Evolutionary conservation across 805 yeast species (phyloP), one percentile per base, ranked within the genome.

Genomic region (Brettanomyces custersianus): DNA sequence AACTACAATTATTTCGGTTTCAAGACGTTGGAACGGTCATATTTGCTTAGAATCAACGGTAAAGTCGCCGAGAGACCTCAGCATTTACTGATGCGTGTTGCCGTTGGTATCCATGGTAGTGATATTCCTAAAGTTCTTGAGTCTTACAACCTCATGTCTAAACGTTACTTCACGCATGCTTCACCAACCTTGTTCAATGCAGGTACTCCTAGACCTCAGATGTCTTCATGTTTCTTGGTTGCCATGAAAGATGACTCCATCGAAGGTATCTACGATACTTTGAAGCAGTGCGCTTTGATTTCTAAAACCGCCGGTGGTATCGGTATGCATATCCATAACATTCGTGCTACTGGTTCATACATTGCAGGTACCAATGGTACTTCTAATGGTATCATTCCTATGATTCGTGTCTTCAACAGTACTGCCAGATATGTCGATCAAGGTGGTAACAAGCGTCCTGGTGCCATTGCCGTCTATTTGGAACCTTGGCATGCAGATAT

Each of bases 401-500:
- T 73, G 80, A 66, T 73, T 29, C 65, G 78, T 51, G 80, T 73
- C 19, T 73, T 73, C 60, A 73, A 73, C 57, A 72, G 71, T 52
- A 72, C 80, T 27, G 80, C 80, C 25, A 64, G 78, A 52, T 73
- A 73, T 48, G 80, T 73, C 30, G 80, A 73, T 49, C 80, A 73
- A 56, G 80, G 80, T 52, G 80, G 80, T 46, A 73, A 73, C 57
- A 73, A 73, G 58, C 61, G 80, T 55, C 80, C 80, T 12, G 80
- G 80, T 50, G 79, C 79, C 11, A 71, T 73, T 54, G 79, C 79
- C 16, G 55, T 73, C 36, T 73, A 73, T 54, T 52, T 72, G 35
- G 80, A 73, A 56, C 79, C 80, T 50, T 73, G 80, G 80, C 80
- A 73, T 51, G 58, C 76, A 6, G 79, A 73, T 52, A 65, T 73